Percentiles rank a stretch among this genome's conserved stretches.
phyloP scores from a whole-genome alignment of 2,329 filamentous ascomycete genomes.

The Lachnellula subtilissima region DNA sequence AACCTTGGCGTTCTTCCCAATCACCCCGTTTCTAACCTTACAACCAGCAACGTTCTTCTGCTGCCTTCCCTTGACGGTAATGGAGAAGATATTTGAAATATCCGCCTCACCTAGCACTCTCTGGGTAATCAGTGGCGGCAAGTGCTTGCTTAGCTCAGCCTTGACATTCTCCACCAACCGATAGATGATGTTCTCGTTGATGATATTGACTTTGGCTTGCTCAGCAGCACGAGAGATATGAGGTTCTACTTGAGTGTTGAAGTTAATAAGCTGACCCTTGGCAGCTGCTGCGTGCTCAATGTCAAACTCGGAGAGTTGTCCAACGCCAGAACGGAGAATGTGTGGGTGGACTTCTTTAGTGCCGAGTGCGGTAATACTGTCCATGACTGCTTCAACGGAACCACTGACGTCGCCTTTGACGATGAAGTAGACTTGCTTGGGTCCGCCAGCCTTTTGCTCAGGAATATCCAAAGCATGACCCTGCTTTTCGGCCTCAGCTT shows the following conservation, averaged over 20 bases:
- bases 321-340: conserved; percentile 73
- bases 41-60: conserved; percentile 80
- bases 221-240: conserved; percentile 67
- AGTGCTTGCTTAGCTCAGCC: conserved; percentile 60
- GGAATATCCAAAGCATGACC: conserved; percentile 25
- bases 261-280: conserved; percentile 73
- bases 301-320: conserved; percentile 78
- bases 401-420: conserved; percentile 92
- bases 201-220: conserved; percentile 64
- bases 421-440: conserved; percentile 68
- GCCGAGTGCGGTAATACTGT: conserved; percentile 71
- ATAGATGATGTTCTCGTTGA: conserved; percentile 87
- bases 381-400: conserved; percentile 84
- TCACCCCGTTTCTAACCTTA: conserved; percentile 74
- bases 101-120: conserved; percentile 85
- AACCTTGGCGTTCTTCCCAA: conserved; percentile 60
- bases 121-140: conserved; percentile 61
- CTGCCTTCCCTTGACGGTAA: conserved; percentile 68
- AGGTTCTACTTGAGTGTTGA: conserved; percentile 69
- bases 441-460: conserved; percentile 36
- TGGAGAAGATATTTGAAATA: conserved; percentile 75
- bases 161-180: conserved; percentile 70
- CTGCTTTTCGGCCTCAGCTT: conserved; percentile 35
- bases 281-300: conserved; percentile 80
- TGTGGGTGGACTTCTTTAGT: conserved; percentile 77